Evolutionary conservation across 805 yeast genomes (phyloP), one percentile per base, ranked within the genome.

Genomic region (Cyberlindnera petersonii): DNA sequence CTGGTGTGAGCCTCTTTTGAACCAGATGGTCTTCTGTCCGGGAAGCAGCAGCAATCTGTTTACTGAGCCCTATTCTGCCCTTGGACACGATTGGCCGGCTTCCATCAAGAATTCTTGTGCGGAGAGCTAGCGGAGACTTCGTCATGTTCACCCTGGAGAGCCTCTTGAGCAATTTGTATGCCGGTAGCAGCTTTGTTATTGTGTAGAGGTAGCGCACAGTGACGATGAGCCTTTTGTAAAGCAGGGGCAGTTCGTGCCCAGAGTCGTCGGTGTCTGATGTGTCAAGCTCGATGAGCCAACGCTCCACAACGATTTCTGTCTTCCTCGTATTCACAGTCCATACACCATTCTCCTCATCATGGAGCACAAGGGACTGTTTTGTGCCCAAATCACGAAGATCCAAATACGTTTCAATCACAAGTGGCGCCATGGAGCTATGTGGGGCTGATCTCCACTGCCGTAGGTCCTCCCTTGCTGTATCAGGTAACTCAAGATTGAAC

Each of bases 271-370:
- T 48, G 54, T 65, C 56, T 56, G 66, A 19, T 10, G 58, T 59
- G 52, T 83, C 89, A 44, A 89, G 74, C 58, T 89, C 96, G 24
- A 93, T 64, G 18, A 87, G 68, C 98, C 98, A 93, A 43, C 98
- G 72, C 56, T 93, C 98, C 41, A 93, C 64, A 2, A 93, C 96
- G n/a, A 93, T 75, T 60, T 91, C 98, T 14, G 77, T 70, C 52
- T 83, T 83, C 52, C 74, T 77, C 3, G 73, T 68, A 11, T 82
- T 82, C 10, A 79, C 79, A 9, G 73, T 65, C 74, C 82, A 79
- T 11, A 71, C 53, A 46, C 68, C 68, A 18, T 71, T 74, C 7
- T 69, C 68, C 4, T 69, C 71, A 49, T 82, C 89, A 21, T 66
- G 66, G 27, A 85, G 58, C 24, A 78, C 72, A 22, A 85, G 68